A percentile compares a stretch with the other conserved stretches of the same genome.
phyloP scores from a whole-genome alignment of 306 rosid species.

The Arachis stenosperma region DNA sequence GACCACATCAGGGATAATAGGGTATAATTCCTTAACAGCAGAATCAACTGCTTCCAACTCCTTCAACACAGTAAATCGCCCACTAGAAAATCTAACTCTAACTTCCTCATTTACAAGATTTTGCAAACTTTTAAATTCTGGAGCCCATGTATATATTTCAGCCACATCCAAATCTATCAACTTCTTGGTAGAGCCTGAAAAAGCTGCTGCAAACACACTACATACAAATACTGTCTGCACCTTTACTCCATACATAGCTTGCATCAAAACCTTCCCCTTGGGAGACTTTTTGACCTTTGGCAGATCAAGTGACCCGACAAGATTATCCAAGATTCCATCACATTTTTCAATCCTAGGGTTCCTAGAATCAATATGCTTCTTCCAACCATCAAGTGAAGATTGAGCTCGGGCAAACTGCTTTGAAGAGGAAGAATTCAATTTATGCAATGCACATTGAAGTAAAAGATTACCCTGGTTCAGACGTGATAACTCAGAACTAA shows the following conservation, averaged over 20 bases:
- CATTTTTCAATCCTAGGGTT: constrained; percentile 70
- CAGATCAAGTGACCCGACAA: constrained; percentile 63
- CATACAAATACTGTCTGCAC: constrained; percentile 73
- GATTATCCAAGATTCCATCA: constrained; percentile 61
- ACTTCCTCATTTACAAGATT: constrained; percentile 66
- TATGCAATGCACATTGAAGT: constrained; percentile 75
- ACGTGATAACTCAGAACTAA: constrained; percentile 90
- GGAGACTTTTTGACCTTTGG: constrained; percentile 88
- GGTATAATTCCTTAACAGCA: constrained; percentile 61
- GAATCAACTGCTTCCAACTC: constrained; percentile 78
- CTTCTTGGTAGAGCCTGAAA: constrained; percentile 66
- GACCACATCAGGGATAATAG: constrained; percentile 58
- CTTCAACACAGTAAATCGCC: constrained; percentile 51
- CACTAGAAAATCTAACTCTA: constrained; percentile 50
- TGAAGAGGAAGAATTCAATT: constrained; percentile 57
- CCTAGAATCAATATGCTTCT: constrained; percentile 57
- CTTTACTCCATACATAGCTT: constrained; percentile 86
- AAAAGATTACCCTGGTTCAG: constrained; percentile 79
- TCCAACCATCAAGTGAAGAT: constrained; percentile 84
- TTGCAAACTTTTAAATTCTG: constrained; percentile 64
- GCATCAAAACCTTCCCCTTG: constrained; percentile 86
- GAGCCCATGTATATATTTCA: constrained; percentile 70
- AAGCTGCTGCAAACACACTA: constrained; percentile 63
- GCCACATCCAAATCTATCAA: constrained; percentile 56
- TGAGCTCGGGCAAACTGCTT: constrained; percentile 56